Evolutionary conservation across 192 early-diverging fungal species (phyloP).

Genomic region (Obelidium mucronatum): DNA sequence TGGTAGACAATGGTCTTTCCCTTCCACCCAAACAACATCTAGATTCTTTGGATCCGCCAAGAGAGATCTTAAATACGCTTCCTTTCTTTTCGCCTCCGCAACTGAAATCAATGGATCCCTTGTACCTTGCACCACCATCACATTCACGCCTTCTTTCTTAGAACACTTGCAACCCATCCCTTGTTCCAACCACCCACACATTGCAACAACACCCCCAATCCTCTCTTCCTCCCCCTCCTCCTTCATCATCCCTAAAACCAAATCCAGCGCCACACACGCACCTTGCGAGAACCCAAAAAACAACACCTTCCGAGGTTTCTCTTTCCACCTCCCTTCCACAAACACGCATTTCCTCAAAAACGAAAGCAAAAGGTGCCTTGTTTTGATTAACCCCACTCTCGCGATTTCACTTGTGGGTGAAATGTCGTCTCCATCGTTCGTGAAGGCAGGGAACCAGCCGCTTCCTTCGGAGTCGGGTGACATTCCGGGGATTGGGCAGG

Average conservation of each 20-base stretch:
- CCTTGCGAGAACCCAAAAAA: constrained; percentile 83
- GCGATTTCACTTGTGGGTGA: constrained; percentile 46
- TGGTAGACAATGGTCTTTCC: constrained; percentile 73
- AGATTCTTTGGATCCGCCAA: constrained; percentile 38
- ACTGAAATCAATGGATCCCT: constrained; percentile 55
- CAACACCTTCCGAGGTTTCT: constrained; percentile 53
- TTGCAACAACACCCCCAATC: constrained; percentile 64
- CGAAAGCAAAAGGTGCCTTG: constrained; percentile 50
- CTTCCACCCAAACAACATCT: constrained; percentile 53
- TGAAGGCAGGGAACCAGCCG: constrained; percentile 74
- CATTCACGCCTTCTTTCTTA: constrained; percentile 37
- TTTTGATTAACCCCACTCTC: constrained; percentile 52
- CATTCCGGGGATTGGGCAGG: constrained; percentile 48
- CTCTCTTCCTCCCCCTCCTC: no score
- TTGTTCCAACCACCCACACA: constrained; percentile 60
- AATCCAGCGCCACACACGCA: constrained; percentile 69
- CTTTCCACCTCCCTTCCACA: constrained; percentile 45
- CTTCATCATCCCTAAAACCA: constrained; percentile 58
- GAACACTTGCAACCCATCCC: constrained; percentile 25
- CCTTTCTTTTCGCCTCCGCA: constrained; percentile 41
- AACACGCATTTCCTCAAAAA: constrained; percentile 57
- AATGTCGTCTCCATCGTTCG: constrained; percentile 53
- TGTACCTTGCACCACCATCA: constrained; percentile 69
- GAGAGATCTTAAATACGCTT: neutral
- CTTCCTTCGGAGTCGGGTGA: constrained; percentile 65